Percentiles rank a stretch among this genome's conserved stretches.
Evolutionary conservation across 2,329 filamentous ascomycete species (phyloP).

Genomic region (Aspergillus ibericus): DNA sequence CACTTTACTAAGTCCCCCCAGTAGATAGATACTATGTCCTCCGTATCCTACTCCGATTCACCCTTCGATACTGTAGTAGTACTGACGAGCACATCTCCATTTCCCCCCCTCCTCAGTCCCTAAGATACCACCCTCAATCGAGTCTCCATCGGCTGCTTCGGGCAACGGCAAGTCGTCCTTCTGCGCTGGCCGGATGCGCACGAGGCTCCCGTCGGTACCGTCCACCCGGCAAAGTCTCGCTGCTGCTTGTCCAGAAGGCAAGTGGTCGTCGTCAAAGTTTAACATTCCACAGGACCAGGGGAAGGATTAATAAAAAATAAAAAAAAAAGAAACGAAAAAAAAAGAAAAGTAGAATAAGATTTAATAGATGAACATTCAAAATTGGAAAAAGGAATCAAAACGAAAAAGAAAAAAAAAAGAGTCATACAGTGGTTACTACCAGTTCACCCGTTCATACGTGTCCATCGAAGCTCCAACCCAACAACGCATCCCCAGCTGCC

Average conservation of each 20-base stretch:
- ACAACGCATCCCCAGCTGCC: not conserved
- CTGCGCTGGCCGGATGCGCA: slow-evolving; percentile 8
- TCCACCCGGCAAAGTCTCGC: not conserved
- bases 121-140: too few relatives aligned
- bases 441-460: slow-evolving; percentile 4
- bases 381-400: too few relatives aligned
- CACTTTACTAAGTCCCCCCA: not conserved
- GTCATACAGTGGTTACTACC: not conserved
- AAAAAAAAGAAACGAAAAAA: not conserved
- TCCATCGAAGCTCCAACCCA: not conserved
- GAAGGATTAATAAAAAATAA: not conserved
- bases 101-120: too few relatives aligned
- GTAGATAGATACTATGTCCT: too few relatives aligned
- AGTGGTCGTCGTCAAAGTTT: not conserved
- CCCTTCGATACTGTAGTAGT: too few relatives aligned
- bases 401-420: too few relatives aligned
- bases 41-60: too few relatives aligned
- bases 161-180: not conserved
- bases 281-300: not conserved
- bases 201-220: slow-evolving; percentile 3
- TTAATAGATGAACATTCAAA: not conserved
- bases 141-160: not conserved
- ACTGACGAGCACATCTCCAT: too few relatives aligned
- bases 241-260: not conserved
- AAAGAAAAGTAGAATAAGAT: not conserved